Percentiles rank a stretch among this genome's conserved stretches.
phyloP scores from a whole-genome alignment of 2,329 filamentous ascomycete genomes.

The Botrytis sinoallii region DNA sequence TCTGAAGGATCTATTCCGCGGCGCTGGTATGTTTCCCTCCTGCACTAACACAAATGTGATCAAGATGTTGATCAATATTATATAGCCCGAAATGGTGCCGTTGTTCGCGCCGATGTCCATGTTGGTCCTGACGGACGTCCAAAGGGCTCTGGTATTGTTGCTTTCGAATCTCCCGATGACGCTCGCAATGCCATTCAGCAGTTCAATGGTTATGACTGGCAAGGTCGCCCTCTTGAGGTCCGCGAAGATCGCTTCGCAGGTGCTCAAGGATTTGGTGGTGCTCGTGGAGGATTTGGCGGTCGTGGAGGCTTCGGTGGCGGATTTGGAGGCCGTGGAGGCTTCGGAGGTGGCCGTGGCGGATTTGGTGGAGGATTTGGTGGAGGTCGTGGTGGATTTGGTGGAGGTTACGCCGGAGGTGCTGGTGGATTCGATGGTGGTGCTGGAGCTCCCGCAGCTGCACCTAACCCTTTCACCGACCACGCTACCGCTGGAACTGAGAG shows the following conservation, averaged over 20 bases:
- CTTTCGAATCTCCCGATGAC: constrained; percentile 92
- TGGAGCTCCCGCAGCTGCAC: constrained; percentile 53
- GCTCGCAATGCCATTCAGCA: constrained; percentile 94
- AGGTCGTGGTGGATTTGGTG: constrained; percentile 43
- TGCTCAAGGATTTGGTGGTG: constrained; percentile 44
- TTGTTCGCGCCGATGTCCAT: constrained; percentile 95
- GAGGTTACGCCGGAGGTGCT: constrained; percentile 53
- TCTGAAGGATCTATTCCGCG: constrained; percentile 96
- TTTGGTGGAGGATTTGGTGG: constrained; percentile 47
- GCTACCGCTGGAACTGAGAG: constrained; percentile 84
- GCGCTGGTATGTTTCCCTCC: constrained; percentile 72
- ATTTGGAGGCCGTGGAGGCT: constrained; percentile 55
- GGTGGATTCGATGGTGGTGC: constrained; percentile 32
- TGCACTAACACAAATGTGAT: constrained; percentile 31
- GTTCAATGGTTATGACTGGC: constrained; percentile 99
- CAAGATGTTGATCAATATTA: constrained; percentile 28
- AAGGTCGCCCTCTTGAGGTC: constrained; percentile 88
- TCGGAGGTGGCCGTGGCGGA: constrained; percentile 57
- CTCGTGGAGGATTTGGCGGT: constrained; percentile 45
- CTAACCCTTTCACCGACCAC: constrained; percentile 92
- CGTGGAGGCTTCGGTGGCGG: constrained; percentile 50
- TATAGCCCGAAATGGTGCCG: constrained; percentile 64
- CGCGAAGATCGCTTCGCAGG: constrained; percentile 93
- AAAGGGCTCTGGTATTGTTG: constrained; percentile 95
- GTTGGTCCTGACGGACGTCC: constrained; percentile 85